Base-by-base conservation (phyloP, 2,329 filamentous ascomycete species). In the Epichloe glyceriae region DNA sequence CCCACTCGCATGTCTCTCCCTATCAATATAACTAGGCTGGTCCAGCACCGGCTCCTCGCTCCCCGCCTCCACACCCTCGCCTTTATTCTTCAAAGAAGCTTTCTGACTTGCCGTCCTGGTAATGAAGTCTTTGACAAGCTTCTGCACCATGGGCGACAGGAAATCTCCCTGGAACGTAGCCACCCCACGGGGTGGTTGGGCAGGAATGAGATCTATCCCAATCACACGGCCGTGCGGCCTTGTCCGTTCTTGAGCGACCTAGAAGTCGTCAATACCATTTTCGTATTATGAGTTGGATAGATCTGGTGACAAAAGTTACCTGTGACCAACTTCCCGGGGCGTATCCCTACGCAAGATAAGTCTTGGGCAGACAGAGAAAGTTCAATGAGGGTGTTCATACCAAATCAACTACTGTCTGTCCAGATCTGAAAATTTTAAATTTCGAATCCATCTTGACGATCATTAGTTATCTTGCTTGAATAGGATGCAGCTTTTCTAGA, bases 161-260 rank as follows among this genome's bases (percentile, higher is more conserved):
- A 98, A 97, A 64, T 98, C 87, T 46, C 94, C 93, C 67, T 98
- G 93, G 52, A 98, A 89, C 2, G 88, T 88, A 30, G 87, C 90
- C n/a, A 95, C 89, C 20, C 93, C 93, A 61, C 79, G 82, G 0
- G 93, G 93, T 5, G 94, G 91, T 64, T 91, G 85, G 0, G 89
- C 88, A 4, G 93, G 93, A 56, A 98, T 88, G 48, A 98, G 78
- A 65, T 98, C 93, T 60, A 98, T 91, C 11, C 93, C 94, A 30
- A 98, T 73, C 12, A 98, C 83, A 42, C 85, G 80, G 8, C 90
- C 89, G 44, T 78, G 69, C 0, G 90, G 90, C 54, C 78, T 75
- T 4, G 88, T 95, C 49, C 82, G 78, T 54, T 88, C 85, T 35
- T 86, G 72, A 17, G 93, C 93, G 37, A 97, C 88, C 82, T 94